These are phyloP conservation scores for Hypoxylon crocopeplum DNA, from an alignment of 495 filamentous ascomycete species.

Conservation along the genomic window DNA sequence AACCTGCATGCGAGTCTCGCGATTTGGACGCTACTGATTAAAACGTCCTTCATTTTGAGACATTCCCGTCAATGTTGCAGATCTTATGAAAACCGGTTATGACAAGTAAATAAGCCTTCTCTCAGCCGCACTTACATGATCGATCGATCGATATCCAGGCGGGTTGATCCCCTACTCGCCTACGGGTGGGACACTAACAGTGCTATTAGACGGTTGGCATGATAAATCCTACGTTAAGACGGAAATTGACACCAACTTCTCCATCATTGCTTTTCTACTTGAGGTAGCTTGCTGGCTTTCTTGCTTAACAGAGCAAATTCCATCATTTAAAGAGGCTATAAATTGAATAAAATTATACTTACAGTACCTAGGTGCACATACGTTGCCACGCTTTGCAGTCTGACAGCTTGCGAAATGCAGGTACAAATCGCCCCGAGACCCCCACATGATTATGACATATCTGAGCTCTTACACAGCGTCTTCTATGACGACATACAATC, in stretches of 20 bases:
- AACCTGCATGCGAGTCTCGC: neutral
- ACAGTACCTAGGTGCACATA: no score
- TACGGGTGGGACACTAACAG: neutral
- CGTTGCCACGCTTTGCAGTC: neutral
- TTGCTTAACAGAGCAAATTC: no score
- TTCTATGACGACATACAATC: slow-evolving; percentile 32
- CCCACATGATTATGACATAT: slow-evolving; percentile 25
- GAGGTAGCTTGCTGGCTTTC: no score
- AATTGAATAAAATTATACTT: no score
- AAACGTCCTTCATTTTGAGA: neutral
- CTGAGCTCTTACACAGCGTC: slow-evolving; percentile 6
- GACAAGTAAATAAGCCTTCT: neutral
- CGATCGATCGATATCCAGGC: slow-evolving; percentile 23
- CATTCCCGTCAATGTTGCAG: neutral
- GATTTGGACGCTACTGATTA: neutral
- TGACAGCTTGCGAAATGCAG: neutral
- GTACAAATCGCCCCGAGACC: neutral
- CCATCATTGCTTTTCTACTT: no score
- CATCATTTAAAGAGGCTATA: no score
- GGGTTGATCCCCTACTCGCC: neutral
- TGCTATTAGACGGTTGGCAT: no score
- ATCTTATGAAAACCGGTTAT: slow-evolving; percentile 15
- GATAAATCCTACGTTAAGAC: no score
- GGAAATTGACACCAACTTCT: no score
- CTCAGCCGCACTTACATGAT: slow-evolving; percentile 23